These are phyloP conservation scores for Aspergillus pseudoviridinutans DNA, from an alignment of 2,329 filamentous ascomycete species.

Conservation along the genomic window DNA sequence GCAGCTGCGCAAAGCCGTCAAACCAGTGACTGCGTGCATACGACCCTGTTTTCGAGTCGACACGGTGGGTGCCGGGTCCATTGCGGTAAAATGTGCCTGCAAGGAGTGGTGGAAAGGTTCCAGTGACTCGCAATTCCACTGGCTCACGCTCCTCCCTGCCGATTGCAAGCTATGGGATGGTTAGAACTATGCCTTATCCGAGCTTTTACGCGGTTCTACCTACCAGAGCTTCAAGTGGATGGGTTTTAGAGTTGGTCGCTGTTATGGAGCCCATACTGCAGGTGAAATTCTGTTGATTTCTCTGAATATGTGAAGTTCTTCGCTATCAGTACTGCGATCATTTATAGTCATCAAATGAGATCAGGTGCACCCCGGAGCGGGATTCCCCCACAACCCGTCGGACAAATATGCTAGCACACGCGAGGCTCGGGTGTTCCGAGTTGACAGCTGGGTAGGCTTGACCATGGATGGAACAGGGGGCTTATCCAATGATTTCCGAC, in stretches of 20 bases:
- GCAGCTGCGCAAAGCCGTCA: slow-evolving; percentile 64
- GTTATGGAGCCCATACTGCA: neutral
- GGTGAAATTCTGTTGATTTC: neutral
- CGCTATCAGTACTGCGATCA: neutral
- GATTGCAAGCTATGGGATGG: neutral
- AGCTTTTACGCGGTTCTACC: neutral
- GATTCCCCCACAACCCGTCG: neutral
- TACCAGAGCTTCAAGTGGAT: neutral
- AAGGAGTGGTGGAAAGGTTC: slow-evolving; percentile 64
- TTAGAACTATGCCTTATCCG: neutral
- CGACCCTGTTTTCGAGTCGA: slow-evolving; percentile 45
- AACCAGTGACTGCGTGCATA: slow-evolving; percentile 71
- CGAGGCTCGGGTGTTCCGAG: neutral
- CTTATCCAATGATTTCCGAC: too few relatives aligned
- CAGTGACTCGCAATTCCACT: slow-evolving; percentile 57
- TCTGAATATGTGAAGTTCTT: neutral
- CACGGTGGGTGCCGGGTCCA: slow-evolving; percentile 61
- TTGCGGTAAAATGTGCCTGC: slow-evolving; percentile 69
- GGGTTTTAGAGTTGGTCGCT: neutral
- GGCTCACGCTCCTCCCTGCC: slow-evolving; percentile 56
- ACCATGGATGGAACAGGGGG: too few relatives aligned
- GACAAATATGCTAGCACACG: neutral
- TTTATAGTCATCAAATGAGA: neutral
- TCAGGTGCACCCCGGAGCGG: neutral
- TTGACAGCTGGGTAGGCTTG: too few relatives aligned